A percentile compares a stretch with the other conserved stretches of the same genome.
These are phyloP conservation scores for Ophiostoma populinum DNA, from an alignment of 2,329 filamentous ascomycete species.

Conservation along the genomic window DNA sequence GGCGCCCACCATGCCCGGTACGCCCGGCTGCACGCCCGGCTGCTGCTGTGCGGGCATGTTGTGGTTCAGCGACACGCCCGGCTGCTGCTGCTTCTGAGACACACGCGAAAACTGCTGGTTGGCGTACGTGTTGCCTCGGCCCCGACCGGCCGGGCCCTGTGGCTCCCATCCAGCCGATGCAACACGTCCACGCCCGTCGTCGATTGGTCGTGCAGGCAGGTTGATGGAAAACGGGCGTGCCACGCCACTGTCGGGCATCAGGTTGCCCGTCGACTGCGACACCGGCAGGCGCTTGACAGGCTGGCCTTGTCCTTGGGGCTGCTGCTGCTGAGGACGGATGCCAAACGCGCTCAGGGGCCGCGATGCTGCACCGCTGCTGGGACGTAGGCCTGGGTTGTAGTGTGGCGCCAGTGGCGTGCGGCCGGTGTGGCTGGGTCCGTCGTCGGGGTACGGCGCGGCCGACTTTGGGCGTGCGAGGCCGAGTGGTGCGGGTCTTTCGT, in stretches of 20 bases:
- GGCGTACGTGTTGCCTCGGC: too few species aligned
- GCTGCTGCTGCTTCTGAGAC: conserved; percentile 6
- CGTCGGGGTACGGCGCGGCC: conserved; percentile 34
- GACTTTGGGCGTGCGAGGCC: conserved; percentile 29
- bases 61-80: neutral
- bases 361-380: conserved; percentile 28
- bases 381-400: conserved; percentile 29
- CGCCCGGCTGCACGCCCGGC: too few species aligned
- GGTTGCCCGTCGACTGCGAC: conserved; percentile 28
- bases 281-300: conserved; percentile 21
- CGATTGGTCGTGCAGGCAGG: conserved; percentile 13
- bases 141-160: conserved; percentile 20
- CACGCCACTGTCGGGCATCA: conserved; percentile 13
- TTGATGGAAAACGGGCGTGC: conserved; percentile 19
- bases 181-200: conserved; percentile 25
- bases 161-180: conserved; percentile 28
- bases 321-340: too few species aligned
- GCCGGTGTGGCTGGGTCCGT: conserved; percentile 25
- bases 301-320: too few species aligned
- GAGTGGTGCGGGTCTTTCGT: conserved; percentile 41
- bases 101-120: too few species aligned
- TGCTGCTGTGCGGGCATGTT: conserved; percentile 3
- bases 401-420: conserved; percentile 21
- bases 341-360: conserved; percentile 35
- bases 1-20: too few species aligned